Evolutionary conservation across 2,329 filamentous ascomycete species (phyloP).

Genomic region (Zalaria obscura): DNA sequence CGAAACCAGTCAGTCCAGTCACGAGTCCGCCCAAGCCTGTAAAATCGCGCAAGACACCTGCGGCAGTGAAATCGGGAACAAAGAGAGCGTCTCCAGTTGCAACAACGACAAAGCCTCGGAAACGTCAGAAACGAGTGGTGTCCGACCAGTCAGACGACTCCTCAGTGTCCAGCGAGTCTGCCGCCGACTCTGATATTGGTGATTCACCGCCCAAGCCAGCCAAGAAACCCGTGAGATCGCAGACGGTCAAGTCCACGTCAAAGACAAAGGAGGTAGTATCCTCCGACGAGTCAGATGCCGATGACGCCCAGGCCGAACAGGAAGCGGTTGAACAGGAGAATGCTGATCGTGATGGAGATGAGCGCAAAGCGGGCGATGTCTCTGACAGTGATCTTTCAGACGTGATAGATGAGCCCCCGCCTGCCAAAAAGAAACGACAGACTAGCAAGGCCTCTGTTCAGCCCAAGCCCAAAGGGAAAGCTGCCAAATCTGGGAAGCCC

Average conservation of each 20-base stretch:
- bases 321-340: conserved; percentile 7
- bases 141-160: conserved; percentile 4
- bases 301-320: conserved; percentile 4
- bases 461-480: conserved; percentile 27
- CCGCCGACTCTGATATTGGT: conserved; percentile 4
- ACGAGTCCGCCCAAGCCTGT: conserved; percentile 1
- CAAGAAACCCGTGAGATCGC: background rate
- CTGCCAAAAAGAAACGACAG: conserved; percentile 39
- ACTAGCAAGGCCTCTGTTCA: conserved; percentile 16
- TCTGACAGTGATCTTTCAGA: conserved; percentile 53
- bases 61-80: background rate
- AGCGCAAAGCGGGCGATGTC: conserved; percentile 7
- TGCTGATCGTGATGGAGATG: conserved; percentile 6
- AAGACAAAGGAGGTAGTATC: conserved; percentile 1
- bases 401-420: conserved; percentile 63
- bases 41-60: background rate
- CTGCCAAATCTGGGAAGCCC: conserved; percentile 19
- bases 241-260: background rate
- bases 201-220: conserved; percentile 2
- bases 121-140: conserved; percentile 3
- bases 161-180: background rate
- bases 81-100: background rate
- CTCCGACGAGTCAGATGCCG: conserved; percentile 5
- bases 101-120: background rate
- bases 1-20: conserved; percentile 1